Conservation (phyloP, 352 stramenopile species). For the Blastocystis sp. region DNA sequence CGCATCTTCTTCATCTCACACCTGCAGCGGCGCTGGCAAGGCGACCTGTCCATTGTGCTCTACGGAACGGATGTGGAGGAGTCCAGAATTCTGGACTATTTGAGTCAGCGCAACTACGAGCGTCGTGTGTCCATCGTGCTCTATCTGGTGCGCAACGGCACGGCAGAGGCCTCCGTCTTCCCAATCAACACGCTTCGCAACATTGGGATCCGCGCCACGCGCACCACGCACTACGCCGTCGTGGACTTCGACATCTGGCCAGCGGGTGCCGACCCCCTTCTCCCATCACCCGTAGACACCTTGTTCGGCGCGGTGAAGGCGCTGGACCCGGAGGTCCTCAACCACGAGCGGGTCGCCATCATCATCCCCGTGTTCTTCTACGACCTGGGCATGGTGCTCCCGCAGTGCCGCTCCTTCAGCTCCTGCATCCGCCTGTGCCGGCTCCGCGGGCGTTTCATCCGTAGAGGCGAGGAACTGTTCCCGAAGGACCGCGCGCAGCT, state of each 20-base stretch:
- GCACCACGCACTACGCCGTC: slow-evolving; percentile 41
- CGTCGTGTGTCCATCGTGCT: slow-evolving; percentile 5
- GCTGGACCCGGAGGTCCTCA: background rate
- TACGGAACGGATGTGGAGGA: slow-evolving; percentile 53
- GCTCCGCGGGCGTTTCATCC: background rate
- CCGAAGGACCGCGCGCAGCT: background rate
- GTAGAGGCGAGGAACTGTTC: slow-evolving; percentile 41
- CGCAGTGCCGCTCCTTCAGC: slow-evolving; percentile 11
- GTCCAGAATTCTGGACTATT: slow-evolving; percentile 14
- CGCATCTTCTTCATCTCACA: slow-evolving; percentile 57
- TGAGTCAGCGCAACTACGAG: slow-evolving; percentile 5
- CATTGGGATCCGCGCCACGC: slow-evolving; percentile 5
- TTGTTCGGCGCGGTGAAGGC: background rate
- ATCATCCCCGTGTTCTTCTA: slow-evolving; percentile 54
- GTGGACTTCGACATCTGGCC: slow-evolving; percentile 50
- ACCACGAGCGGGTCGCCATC: slow-evolving; percentile 7
- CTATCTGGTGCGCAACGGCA: slow-evolving; percentile 59
- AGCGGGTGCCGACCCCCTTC: background rate
- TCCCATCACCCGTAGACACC: background rate
- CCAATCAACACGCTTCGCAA: slow-evolving; percentile 61
- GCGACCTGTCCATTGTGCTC: slow-evolving; percentile 7
- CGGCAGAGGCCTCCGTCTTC: background rate
- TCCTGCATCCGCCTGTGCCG: slow-evolving; percentile 21
- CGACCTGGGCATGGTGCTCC: slow-evolving; percentile 2
- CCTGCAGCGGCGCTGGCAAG: slow-evolving; percentile 23